These are phyloP conservation scores for Aspergillus sclerotiicarbonarius DNA, from an alignment of 495 filamentous ascomycete genomes.

Conservation along the genomic window DNA sequence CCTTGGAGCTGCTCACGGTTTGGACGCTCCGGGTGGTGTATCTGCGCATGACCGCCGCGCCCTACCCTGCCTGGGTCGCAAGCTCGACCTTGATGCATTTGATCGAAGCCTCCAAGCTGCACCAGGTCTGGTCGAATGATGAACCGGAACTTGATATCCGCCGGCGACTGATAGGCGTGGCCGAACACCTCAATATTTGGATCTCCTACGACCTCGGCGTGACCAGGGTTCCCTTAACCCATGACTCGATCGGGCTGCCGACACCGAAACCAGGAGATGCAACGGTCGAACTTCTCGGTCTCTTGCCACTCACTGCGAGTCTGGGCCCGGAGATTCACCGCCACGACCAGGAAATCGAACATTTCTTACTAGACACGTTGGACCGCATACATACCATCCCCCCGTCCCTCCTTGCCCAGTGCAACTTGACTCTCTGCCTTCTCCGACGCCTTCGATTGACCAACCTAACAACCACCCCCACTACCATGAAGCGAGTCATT, in stretches of 20 bases:
- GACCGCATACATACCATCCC: constrained; percentile 32
- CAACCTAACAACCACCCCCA: constrained; percentile 31
- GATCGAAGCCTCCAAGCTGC: constrained; percentile 48
- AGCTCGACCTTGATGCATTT: constrained; percentile 52
- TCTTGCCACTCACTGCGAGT: constrained; percentile 35
- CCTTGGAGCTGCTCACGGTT: constrained; percentile 35
- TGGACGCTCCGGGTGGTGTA: constrained; percentile 48
- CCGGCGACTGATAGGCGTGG: constrained; percentile 40
- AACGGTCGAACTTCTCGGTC: constrained; percentile 35
- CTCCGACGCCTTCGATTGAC: constrained; percentile 43
- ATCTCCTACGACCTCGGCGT: constrained; percentile 51
- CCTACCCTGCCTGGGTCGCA: constrained; percentile 49
- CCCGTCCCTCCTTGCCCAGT: constrained; percentile 41
- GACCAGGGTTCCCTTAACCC: constrained; percentile 37
- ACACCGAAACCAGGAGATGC: constrained; percentile 27
- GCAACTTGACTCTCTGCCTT: constrained; percentile 49
- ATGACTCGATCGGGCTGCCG: constrained; percentile 23
- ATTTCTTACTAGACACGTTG: constrained; percentile 22
- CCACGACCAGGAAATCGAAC: constrained; percentile 30
- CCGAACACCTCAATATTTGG: constrained; percentile 46
- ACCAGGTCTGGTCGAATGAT: constrained; percentile 22
- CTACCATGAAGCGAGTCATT: constrained; percentile 28
- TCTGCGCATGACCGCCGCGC: constrained; percentile 45
- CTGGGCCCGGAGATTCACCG: constrained; percentile 33
- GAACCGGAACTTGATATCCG: constrained; percentile 32